Conservation (phyloP, 805 yeast genomes). For the Sungouiozyma intestinalis region DNA sequence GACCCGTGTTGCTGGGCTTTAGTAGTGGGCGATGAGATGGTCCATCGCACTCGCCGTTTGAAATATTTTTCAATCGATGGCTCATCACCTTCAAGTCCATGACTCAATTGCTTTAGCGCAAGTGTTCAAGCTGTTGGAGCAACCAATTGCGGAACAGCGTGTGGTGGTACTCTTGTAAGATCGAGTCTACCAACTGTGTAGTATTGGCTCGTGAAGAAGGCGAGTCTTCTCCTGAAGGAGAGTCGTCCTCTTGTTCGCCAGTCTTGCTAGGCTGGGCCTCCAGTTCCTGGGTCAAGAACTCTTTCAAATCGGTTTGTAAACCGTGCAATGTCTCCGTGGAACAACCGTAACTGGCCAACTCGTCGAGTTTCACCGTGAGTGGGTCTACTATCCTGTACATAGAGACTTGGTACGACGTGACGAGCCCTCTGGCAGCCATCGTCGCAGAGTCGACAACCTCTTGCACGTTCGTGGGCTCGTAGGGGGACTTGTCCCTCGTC, state of each 20-base stretch:
- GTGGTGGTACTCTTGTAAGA: not conserved
- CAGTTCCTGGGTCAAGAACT: not conserved
- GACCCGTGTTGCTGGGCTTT: not conserved
- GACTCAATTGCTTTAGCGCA: not conserved
- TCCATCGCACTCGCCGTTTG: no score
- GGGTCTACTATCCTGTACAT: constrained; percentile 4
- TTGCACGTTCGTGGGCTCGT: not conserved
- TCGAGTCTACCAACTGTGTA: not conserved
- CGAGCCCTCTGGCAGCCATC: constrained; percentile 8
- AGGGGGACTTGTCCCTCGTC: not conserved
- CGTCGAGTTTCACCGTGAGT: constrained; percentile 3
- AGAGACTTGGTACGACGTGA: not conserved
- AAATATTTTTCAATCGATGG: not conserved
- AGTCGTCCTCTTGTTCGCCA: not conserved
- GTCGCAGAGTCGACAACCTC: constrained; percentile 3
- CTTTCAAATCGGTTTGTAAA: not conserved
- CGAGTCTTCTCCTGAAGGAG: not conserved
- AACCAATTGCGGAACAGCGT: not conserved
- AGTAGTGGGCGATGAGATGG: constrained; percentile 5
- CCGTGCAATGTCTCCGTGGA: not conserved
- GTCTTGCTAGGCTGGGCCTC: not conserved
- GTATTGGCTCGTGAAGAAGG: not conserved
- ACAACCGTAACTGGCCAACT: constrained; percentile 5
- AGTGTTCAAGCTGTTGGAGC: not conserved
- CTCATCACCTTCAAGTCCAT: not conserved